Evolutionary conservation across 164 flowering plant genomes (phyloP).

Genomic region (Stephania yunnanensis): DNA sequence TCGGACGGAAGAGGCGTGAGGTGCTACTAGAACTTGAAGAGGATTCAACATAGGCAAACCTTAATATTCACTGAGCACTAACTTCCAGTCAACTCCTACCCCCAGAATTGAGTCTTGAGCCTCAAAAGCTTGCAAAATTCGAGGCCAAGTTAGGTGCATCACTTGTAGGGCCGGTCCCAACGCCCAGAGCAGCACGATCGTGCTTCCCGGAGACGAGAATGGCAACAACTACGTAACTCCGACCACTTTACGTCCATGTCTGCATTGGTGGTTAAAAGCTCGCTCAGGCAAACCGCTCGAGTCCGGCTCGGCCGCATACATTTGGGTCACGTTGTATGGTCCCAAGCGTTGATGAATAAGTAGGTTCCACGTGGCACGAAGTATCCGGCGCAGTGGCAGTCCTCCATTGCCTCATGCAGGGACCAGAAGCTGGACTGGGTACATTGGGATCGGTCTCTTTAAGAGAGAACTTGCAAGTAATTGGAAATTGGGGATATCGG

Average conservation of each 20-base stretch:
- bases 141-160: neutral
- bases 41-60: neutral
- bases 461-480: neutral
- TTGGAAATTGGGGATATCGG: neutral
- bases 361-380: neutral
- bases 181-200: neutral
- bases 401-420: neutral
- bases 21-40: neutral
- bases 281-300: neutral
- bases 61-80: neutral
- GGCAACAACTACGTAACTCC: neutral
- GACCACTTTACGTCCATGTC: neutral
- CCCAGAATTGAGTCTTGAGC: neutral
- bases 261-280: neutral
- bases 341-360: neutral
- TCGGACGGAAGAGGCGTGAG: neutral
- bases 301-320: neutral
- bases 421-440: neutral
- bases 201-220: neutral
- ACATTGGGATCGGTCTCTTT: neutral
- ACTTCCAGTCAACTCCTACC: neutral
- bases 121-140: slow-evolving; percentile 5
- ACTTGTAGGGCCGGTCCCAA: neutral
- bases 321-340: slow-evolving; percentile 1
- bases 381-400: neutral